Percentiles rank a stretch among this genome's conserved stretches.
phyloP scores from a whole-genome alignment of 306 rosid species.

The Bauhinia variegata region DNA sequence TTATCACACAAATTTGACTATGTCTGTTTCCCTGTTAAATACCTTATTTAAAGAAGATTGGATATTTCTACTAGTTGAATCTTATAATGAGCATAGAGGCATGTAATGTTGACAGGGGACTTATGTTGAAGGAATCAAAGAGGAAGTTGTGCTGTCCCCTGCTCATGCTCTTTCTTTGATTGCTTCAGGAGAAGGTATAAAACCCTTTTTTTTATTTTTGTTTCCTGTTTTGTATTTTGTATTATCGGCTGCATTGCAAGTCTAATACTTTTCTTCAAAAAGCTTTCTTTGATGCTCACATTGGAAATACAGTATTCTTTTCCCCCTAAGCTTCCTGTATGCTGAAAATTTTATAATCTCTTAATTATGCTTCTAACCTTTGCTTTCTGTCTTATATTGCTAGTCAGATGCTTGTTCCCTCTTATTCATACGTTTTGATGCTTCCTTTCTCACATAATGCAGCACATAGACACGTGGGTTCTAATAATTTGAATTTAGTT shows the following conservation, averaged over 20 bases:
- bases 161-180: slow-evolving; percentile 94
- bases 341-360: slow-evolving; percentile 18
- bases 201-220: not conserved
- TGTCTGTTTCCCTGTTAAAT: slow-evolving; percentile 1
- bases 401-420: slow-evolving; percentile 27
- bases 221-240: slow-evolving; percentile 27
- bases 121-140: slow-evolving; percentile 90
- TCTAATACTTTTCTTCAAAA: slow-evolving; percentile 17
- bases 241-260: slow-evolving; percentile 12
- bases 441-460: slow-evolving; percentile 42
- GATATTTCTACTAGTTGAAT: slow-evolving; percentile 23
- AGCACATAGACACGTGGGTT: slow-evolving; percentile 93
- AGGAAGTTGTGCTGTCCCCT: slow-evolving; percentile 89
- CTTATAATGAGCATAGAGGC: slow-evolving; percentile 26
- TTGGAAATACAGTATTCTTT: slow-evolving; percentile 18
- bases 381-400: slow-evolving; percentile 13
- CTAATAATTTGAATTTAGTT: slow-evolving; percentile 82
- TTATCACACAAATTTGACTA: not conserved
- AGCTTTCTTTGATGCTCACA: slow-evolving; percentile 13
- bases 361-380: slow-evolving; percentile 13
- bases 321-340: slow-evolving; percentile 14
- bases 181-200: slow-evolving; percentile 85
- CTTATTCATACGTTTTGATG: slow-evolving; percentile 34
- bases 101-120: slow-evolving; percentile 65
- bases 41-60: slow-evolving; percentile 6